Conservation (phyloP, 2,329 filamentous ascomycete genomes). For the Penicillium expansum region DNA sequence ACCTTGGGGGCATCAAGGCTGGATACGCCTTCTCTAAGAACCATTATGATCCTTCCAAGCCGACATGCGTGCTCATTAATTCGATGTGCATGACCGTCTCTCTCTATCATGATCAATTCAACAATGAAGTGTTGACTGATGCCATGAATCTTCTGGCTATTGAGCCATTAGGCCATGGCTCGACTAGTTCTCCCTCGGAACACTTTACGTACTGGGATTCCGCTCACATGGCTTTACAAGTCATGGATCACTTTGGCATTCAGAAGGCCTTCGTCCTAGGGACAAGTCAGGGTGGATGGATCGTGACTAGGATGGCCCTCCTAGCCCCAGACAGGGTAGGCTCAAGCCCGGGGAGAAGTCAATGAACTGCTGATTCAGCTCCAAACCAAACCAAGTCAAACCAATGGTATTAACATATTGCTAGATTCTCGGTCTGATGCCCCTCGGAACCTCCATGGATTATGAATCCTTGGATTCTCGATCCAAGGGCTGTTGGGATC, state of each 20-base stretch:
- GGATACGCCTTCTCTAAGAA: constrained; percentile 46
- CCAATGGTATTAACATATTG: not conserved
- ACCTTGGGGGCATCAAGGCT: constrained; percentile 51
- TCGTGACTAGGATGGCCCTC: not conserved
- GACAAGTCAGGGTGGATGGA: not conserved
- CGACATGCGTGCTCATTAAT: constrained; percentile 52
- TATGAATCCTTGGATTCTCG: constrained; percentile 47
- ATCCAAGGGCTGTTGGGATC: constrained; percentile 50
- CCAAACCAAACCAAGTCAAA: not conserved
- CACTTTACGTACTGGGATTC: constrained; percentile 57
- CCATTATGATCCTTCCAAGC: constrained; percentile 50
- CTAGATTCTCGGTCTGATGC: constrained; percentile 51
- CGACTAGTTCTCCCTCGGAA: constrained; percentile 44
- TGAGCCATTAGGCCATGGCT: constrained; percentile 53
- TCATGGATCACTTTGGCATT: constrained; percentile 51
- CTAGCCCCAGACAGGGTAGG: not conserved
- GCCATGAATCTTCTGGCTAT: constrained; percentile 52
- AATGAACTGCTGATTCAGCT: not conserved
- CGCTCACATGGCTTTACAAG: constrained; percentile 53
- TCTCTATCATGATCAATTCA: constrained; percentile 43
- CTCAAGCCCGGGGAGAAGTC: not conserved
- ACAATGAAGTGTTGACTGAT: constrained; percentile 33
- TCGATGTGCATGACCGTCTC: constrained; percentile 50
- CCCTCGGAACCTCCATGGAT: constrained; percentile 53
- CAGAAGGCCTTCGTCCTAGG: constrained; percentile 47